phyloP scores from a whole-genome alignment of 495 filamentous ascomycete species.

The Bacidia gigantensis region DNA sequence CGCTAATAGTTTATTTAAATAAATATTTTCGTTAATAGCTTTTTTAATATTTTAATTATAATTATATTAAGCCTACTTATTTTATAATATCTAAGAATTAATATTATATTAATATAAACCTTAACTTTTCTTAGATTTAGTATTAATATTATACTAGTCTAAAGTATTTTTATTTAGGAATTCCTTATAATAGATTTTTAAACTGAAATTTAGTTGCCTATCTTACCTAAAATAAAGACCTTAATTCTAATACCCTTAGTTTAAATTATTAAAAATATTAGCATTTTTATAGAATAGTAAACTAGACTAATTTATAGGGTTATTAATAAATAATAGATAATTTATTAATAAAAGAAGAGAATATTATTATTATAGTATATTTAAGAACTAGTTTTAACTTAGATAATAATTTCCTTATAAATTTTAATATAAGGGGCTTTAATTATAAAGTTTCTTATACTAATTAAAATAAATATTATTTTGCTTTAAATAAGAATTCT shows the following conservation, averaged over 20 bases:
- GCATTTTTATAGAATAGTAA: too few species aligned
- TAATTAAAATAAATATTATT: not conserved
- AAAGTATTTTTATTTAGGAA: not conserved
- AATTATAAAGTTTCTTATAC: not conserved
- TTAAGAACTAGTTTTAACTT: too few species aligned
- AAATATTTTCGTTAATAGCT: not conserved
- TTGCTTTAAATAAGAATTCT: not conserved
- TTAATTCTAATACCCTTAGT: too few species aligned
- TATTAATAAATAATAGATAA: too few species aligned
- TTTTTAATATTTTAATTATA: not conserved
- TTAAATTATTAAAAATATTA: too few species aligned
- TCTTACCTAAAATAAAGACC: not conserved
- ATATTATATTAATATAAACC: not conserved
- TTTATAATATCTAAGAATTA: not conserved
- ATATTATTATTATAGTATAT: too few species aligned
- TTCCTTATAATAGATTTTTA: not conserved
- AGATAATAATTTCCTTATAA: too few species aligned
- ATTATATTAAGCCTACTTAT: not conserved
- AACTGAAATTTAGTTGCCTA: not conserved
- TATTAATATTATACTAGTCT: not conserved
- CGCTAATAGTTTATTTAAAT: not conserved
- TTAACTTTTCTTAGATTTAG: not conserved
- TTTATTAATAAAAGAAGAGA: too few species aligned
- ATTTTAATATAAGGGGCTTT: not conserved
- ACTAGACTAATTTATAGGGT: too few species aligned